Base-by-base conservation (phyloP, 352 stramenopile species). In the Elongisporangium prolatum region DNA sequence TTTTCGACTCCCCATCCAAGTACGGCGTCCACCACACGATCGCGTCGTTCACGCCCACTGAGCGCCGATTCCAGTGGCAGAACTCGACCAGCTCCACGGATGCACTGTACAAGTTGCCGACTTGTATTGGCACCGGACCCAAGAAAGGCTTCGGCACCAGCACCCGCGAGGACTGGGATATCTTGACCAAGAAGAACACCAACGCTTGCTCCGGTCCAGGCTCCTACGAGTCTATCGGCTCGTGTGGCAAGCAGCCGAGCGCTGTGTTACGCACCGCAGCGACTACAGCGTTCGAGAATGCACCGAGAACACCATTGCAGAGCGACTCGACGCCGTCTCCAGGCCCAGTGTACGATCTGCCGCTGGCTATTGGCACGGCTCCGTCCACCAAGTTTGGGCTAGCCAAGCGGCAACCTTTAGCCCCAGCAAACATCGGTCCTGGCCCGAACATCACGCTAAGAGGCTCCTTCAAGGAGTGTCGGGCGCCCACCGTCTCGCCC, bases 131-230 rank as follows among this genome's bases (percentile, higher is more conserved):
- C 20, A 48, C 75, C 0, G 72, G 74, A 0, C 21, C 68, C 0
- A 85, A 84, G 52, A 93, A 91, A 58, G 84, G 82, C 60, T 93
- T 92, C 22, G 82, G 84, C 44, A 89, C 80, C 20, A 89, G 76
- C 61, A 92, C 84, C 20, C 71, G 82, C 4, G 84, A 91, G 6
- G 81, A 93, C 57, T 92, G 84, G 84, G 84, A 93, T 52, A n/a
- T 70, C 38, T 11, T 44, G 34, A 71, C 62, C 24, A 75, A 80
- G 49, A 90, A 90, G 63, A 68, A 64, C 20, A 59, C 65, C 18
- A 80, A 91, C 50, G 71, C 84, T n/a, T 80, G 79, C 18, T 71
- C 77, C 25, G 81, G 84, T 13, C 80, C 84, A 21, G 83, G 83
- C 0, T 88, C 84, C 16, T 93, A 93, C 55, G 70, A 89, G 37